These are phyloP conservation scores for Apocynum venetum DNA, from an alignment of 257 asterid genomes.

Conservation along the genomic window DNA sequence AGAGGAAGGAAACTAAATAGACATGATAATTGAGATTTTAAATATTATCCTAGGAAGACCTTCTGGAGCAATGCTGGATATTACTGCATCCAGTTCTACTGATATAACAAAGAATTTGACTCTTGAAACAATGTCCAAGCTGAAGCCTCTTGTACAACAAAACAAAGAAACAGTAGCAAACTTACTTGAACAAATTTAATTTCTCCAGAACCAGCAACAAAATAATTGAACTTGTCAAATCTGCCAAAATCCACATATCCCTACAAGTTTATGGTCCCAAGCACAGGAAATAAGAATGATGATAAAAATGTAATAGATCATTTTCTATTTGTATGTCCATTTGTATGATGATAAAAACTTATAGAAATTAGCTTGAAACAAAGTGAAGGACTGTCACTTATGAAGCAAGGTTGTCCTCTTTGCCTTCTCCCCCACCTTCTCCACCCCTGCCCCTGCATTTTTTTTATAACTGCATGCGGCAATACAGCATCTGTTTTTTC, in stretches of 20 bases:
- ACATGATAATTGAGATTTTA: not conserved
- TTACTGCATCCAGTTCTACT: not conserved
- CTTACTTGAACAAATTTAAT: slow-evolving; percentile 74
- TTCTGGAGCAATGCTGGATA: not conserved
- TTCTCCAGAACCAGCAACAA: slow-evolving; percentile 59
- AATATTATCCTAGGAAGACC: not conserved
- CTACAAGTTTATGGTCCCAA: slow-evolving; percentile 37
- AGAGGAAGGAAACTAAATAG: not conserved
- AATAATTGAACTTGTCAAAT: slow-evolving; percentile 64
- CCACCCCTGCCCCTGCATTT: too few relatives aligned
- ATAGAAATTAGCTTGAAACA: not conserved
- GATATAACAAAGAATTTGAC: not conserved
- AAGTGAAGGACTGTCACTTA: not conserved
- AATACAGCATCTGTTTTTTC: not conserved
- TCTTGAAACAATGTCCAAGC: not conserved
- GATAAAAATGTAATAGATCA: not conserved
- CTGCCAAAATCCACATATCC: slow-evolving; percentile 95
- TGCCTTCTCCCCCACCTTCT: not conserved
- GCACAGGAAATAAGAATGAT: not conserved
- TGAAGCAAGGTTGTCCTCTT: not conserved
- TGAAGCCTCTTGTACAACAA: not conserved
- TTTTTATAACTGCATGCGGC: not conserved
- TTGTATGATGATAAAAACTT: not conserved
- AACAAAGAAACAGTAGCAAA: slow-evolving; percentile 2
- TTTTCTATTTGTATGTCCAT: not conserved